Conservation (phyloP, 805 yeast genomes). For the Priceomyces fermenticarens region DNA sequence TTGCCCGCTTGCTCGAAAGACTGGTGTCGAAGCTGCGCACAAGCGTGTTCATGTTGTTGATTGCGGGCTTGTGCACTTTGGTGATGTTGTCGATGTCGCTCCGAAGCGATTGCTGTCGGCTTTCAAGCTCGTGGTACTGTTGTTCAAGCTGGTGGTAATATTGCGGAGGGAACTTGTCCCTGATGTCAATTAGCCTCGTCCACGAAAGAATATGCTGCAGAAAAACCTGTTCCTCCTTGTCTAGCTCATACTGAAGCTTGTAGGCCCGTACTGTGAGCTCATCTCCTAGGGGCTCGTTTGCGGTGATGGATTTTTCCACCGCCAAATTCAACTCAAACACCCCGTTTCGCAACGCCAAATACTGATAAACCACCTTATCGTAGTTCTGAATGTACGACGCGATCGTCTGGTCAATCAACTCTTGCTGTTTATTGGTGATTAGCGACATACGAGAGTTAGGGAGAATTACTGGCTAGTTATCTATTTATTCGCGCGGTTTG, state of each 20-base stretch:
- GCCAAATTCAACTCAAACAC: conserved; percentile 15
- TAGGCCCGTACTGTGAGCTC: conserved; percentile 13
- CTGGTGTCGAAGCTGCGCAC: conserved; percentile 19
- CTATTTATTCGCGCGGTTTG: conserved; percentile 23
- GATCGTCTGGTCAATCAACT: conserved; percentile 29
- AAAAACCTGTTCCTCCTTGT: conserved; percentile 23
- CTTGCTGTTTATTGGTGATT: conserved; percentile 28
- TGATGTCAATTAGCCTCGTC: conserved; percentile 14
- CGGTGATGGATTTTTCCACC: conserved; percentile 6
- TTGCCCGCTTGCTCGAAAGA: conserved; percentile 12
- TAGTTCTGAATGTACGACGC: conserved; percentile 25
- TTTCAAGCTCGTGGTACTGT: conserved; percentile 18
- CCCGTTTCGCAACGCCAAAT: conserved; percentile 32
- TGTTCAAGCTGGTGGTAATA: conserved; percentile 18
- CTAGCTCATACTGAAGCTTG: conserved; percentile 28
- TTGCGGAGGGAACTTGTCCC: conserved; percentile 9
- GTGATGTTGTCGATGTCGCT: conserved; percentile 23
- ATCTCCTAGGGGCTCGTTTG: conserved; percentile 3
- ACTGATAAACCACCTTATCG: conserved; percentile 31
- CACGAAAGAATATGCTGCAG: conserved; percentile 22
- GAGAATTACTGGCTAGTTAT: too few relatives aligned
- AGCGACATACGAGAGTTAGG: conserved; percentile 19
- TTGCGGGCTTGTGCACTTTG: conserved; percentile 31
- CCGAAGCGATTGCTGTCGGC: conserved; percentile 11
- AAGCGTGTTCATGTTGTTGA: conserved; percentile 30